Conservation (phyloP, 768 basidiomycete genomes). For the Amanita thiersii region DNA sequence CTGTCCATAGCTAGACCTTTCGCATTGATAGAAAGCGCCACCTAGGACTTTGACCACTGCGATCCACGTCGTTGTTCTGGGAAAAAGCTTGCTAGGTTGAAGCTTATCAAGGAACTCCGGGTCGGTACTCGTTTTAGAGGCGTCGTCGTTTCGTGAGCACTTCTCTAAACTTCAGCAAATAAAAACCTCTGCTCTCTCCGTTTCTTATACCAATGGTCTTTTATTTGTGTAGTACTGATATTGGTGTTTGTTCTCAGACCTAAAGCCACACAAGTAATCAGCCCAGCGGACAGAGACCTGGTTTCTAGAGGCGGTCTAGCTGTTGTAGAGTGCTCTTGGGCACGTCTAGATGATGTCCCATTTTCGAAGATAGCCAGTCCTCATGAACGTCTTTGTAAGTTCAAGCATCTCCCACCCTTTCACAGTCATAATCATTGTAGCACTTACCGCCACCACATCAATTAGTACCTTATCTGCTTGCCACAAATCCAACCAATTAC, state of each 20-base stretch:
- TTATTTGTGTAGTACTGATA: slow-evolving; percentile 1
- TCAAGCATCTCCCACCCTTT: not conserved
- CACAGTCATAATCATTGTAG: not conserved
- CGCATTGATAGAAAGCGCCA: too few relatives aligned
- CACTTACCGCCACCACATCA: not conserved
- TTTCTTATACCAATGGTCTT: not conserved
- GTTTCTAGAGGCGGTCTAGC: slow-evolving; percentile 71
- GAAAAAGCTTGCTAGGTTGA: slow-evolving; percentile 83
- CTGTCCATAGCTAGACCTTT: not conserved
- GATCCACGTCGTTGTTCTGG: slow-evolving; percentile 80
- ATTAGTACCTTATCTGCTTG: slow-evolving; percentile 89
- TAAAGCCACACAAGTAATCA: slow-evolving; percentile 70
- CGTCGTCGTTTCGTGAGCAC: slow-evolving; percentile 84
- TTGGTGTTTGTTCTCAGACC: slow-evolving; percentile 46
- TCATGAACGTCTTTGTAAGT: slow-evolving; percentile 80
- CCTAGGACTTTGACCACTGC: slow-evolving; percentile 96
- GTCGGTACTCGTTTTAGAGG: slow-evolving; percentile 87
- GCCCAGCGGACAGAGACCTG: slow-evolving; percentile 79
- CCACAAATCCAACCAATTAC: slow-evolving; percentile 96
- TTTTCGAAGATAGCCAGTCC: slow-evolving; percentile 91
- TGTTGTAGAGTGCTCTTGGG: slow-evolving; percentile 99
- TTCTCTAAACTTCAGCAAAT: not conserved
- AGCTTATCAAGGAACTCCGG: slow-evolving; percentile 75
- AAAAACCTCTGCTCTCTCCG: slow-evolving; percentile 5
- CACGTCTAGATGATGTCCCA: slow-evolving; percentile 88